Evolutionary conservation across 2,329 filamentous ascomycete species (phyloP), one percentile per base, ranked within the genome.

Genomic region (Penicillium griseofulvum): DNA sequence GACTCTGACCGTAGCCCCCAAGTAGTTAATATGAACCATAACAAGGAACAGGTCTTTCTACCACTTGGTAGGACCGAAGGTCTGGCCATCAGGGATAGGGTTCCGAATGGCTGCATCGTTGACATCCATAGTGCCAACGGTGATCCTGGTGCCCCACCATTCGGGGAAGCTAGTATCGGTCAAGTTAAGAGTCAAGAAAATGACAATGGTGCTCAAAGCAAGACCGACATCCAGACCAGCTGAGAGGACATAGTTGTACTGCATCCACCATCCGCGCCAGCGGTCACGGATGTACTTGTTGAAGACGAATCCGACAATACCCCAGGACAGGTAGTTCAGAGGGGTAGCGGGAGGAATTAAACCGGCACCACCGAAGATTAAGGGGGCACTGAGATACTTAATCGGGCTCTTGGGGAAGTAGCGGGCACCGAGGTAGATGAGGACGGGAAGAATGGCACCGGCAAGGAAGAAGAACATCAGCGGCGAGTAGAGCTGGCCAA

Each of bases 211-310:
- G 33, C 81, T 82, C 19, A 90, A 70, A 12, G 86, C 83, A 5
- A 89, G 78, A 5, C 87, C 87, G 46, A 82, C 83, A 69, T 90
- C 88, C 36, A 91, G 75, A 1, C 85, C 88, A 0, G 87, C 87
- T 19, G 87, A 89, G 0, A 86, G 84, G 66, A 90, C 80, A 69
- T 90, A 91, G 76, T 91, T 90, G 76, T 89, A 91, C 70, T 87
- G 84, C 71, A 87, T 77, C 88, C 88, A 91, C 88, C 87, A 90
- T 33, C 85, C 87, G 4, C 80, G 82, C 73, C 81, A 87, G 58
- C 82, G 80, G 55, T 85, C 80, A 68, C 83, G 83, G 68, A 90
- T 82, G 63, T 79, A 84, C 64, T 81, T 87, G 72, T 90, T 89
- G 76, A 90, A 90, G 34, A 86, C 60, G 45, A 82, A 80, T 9